Evolutionary conservation across 2,329 filamentous ascomycete genomes (phyloP).

Genomic region (Colletotrichum brevisporum): DNA sequence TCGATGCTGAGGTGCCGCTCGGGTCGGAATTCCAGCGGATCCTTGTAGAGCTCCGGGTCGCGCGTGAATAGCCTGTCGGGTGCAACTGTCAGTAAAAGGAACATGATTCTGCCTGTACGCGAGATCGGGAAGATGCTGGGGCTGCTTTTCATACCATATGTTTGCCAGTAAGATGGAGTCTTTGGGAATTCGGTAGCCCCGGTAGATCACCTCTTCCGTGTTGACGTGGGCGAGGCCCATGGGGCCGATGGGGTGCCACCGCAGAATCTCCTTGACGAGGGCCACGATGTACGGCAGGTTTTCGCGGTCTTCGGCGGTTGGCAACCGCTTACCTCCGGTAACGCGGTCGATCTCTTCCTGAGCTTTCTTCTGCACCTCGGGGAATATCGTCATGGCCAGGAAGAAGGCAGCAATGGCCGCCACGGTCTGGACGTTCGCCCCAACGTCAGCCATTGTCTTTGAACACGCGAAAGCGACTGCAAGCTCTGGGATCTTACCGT

Average conservation of each 20-base stretch:
- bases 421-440: slow-evolving; percentile 39
- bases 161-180: slow-evolving; percentile 52
- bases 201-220: slow-evolving; percentile 38
- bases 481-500: slow-evolving; percentile 7
- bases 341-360: slow-evolving; percentile 67
- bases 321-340: slow-evolving; percentile 62
- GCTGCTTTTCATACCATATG: slow-evolving; percentile 54
- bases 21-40: slow-evolving; percentile 42
- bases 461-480: too few species aligned
- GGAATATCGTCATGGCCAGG: slow-evolving; percentile 61
- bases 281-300: slow-evolving; percentile 67
- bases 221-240: slow-evolving; percentile 56
- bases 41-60: slow-evolving; percentile 75
- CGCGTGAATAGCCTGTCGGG: slow-evolving; percentile 54
- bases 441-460: too few species aligned
- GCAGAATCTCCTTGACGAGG: slow-evolving; percentile 68
- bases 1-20: neutral
- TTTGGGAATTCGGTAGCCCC: slow-evolving; percentile 16
- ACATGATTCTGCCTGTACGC: neutral
- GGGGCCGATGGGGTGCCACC: slow-evolving; percentile 68
- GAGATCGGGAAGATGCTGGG: neutral
- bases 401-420: slow-evolving; percentile 58
- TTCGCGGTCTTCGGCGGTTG: slow-evolving; percentile 62
- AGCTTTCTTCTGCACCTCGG: slow-evolving; percentile 60
- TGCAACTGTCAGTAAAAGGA: neutral